Evolutionary conservation across 257 asterid genomes (phyloP).

Genomic region (Leonotis leonurus): DNA sequence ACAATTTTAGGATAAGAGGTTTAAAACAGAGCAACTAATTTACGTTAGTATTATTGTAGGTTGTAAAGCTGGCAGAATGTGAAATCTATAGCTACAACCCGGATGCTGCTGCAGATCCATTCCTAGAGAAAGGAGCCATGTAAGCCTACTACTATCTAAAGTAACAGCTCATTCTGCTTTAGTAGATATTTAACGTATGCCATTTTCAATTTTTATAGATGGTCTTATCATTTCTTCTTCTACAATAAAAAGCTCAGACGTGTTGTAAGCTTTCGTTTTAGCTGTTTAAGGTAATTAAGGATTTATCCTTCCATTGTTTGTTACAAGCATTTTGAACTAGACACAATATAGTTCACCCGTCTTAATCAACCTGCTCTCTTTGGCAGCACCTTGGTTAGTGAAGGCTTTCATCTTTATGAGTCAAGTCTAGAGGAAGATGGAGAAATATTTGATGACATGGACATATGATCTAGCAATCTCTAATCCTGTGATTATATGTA

Average conservation of each 20-base stretch:
- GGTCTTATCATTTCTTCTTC: constrained; percentile 95
- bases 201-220: constrained; percentile 29
- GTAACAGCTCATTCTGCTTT: not conserved
- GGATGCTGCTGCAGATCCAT: constrained; percentile 82
- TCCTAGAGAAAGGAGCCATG: constrained; percentile 85
- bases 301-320: no score
- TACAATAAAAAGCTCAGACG: constrained; percentile 88
- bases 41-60: constrained; percentile 41
- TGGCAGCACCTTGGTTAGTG: constrained; percentile 66
- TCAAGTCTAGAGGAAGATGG: constrained; percentile 46
- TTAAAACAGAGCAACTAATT: not conserved
- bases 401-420: constrained; percentile 27
- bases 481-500: constrained; percentile 10
- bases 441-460: constrained; percentile 82
- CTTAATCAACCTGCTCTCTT: not conserved
- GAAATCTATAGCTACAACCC: constrained; percentile 88
- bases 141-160: constrained; percentile 24
- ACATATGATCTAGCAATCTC: constrained; percentile 38
- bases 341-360: not conserved
- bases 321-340: not conserved
- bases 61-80: constrained; percentile 78
- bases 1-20: not conserved
- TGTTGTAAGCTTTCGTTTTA: constrained; percentile 78
- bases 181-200: constrained; percentile 4
- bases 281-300: constrained; percentile 73